Conservation (phyloP, 805 yeast genomes). For the Metschnikowia henanensis region DNA sequence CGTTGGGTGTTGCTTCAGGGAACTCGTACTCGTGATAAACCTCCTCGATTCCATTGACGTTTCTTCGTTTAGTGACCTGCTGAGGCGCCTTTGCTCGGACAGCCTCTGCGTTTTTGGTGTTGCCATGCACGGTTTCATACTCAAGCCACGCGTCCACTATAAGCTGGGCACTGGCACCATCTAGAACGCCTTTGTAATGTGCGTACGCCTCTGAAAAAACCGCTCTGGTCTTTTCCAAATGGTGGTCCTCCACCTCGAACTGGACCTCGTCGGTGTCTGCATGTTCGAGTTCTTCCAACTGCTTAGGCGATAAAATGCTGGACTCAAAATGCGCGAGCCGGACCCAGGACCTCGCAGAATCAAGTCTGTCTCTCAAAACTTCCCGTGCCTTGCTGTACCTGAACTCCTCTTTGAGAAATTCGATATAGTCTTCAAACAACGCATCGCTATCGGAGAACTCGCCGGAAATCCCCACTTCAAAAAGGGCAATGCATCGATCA, state of each 20-base stretch:
- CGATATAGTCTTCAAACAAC: slow-evolving; percentile 42
- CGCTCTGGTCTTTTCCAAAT: slow-evolving; percentile 50
- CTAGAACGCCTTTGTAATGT: slow-evolving; percentile 36
- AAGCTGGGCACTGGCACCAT: slow-evolving; percentile 46
- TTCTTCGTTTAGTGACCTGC: slow-evolving; percentile 45
- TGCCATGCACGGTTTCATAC: slow-evolving; percentile 69
- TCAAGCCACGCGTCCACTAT: slow-evolving; percentile 61
- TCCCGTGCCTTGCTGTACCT: slow-evolving; percentile 56
- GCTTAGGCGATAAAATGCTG: slow-evolving; percentile 56
- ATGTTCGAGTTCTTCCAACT: slow-evolving; percentile 42
- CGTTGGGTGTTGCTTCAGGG: slow-evolving; percentile 55
- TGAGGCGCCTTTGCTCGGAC: slow-evolving; percentile 55
- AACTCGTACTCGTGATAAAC: slow-evolving; percentile 63
- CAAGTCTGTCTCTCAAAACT: slow-evolving; percentile 44
- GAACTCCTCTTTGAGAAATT: slow-evolving; percentile 59
- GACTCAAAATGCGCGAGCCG: slow-evolving; percentile 72
- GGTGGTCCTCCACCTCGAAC: slow-evolving; percentile 50
- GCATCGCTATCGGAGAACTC: slow-evolving; percentile 20
- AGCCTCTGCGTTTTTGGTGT: slow-evolving; percentile 29
- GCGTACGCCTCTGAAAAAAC: slow-evolving; percentile 56
- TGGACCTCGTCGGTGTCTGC: slow-evolving; percentile 52
- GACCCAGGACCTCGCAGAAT: slow-evolving; percentile 50
- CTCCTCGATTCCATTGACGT: slow-evolving; percentile 47
- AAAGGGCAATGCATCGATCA: slow-evolving; percentile 66
- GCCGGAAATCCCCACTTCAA: slow-evolving; percentile 44